Evolutionary conservation across 352 stramenopile species (phyloP).

Genomic region (Pythium aquatile): DNA sequence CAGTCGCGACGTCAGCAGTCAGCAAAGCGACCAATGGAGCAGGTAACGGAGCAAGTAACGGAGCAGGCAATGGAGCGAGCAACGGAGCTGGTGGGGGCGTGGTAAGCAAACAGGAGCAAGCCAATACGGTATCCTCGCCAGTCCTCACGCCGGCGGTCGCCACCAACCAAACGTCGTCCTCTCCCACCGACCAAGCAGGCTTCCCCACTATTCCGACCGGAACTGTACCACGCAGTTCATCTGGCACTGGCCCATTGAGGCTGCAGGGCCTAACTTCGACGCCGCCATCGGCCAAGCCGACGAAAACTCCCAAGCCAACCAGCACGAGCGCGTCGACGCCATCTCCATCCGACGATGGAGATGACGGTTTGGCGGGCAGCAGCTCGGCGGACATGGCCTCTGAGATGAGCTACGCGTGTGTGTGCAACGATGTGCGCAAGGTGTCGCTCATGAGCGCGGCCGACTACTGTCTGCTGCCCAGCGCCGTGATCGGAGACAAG

Average conservation of each 20-base stretch:
- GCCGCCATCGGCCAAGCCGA: background rate
- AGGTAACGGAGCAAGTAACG: too few species aligned
- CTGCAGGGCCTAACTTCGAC: background rate
- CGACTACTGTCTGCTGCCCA: slow-evolving; percentile 60
- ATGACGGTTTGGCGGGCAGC: background rate
- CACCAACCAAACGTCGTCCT: background rate
- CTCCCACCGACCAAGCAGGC: background rate
- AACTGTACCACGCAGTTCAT: background rate
- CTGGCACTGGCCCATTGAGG: background rate
- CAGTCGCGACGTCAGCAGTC: too few species aligned
- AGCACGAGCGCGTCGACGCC: background rate
- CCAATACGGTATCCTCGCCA: background rate
- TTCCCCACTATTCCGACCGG: background rate
- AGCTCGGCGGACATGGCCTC: slow-evolving; percentile 9
- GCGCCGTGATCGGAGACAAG: slow-evolving; percentile 50
- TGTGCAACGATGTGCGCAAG: slow-evolving; percentile 23
- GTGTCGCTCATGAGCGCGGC: slow-evolving; percentile 74
- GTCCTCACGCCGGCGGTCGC: background rate
- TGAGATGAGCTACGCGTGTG: slow-evolving; percentile 20
- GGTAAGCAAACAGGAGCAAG: background rate
- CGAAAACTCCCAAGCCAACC: background rate
- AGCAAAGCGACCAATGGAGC: too few species aligned
- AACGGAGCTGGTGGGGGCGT: background rate
- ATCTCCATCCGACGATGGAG: background rate
- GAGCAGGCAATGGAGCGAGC: background rate